Base-by-base conservation (phyloP, 441 rosid species). In the Kokia cookei region DNA sequence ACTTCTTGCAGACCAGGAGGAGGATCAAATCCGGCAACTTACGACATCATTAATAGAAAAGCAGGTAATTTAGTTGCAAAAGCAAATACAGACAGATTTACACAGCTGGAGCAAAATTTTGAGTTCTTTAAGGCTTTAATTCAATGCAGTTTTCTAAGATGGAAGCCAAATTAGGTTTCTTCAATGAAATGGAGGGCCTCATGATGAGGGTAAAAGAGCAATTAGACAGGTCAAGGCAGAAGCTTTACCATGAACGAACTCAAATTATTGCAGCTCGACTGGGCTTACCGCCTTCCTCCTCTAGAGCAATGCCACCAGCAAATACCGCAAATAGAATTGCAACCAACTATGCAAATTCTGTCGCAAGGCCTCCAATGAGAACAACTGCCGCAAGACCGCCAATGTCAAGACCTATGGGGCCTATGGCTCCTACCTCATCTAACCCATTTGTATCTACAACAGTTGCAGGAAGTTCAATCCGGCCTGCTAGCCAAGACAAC, bases 221-320 rank as follows among this genome's bases (percentile, higher is more conserved):
- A 71, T 83, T 96, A 81, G 98, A 96, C 66, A 84, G 97, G 73
- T 90, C 96, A 64, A 89, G 87, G 78, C 98, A 93, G 82, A 88
- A 85, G 75, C 94, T 93, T 53, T 93, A 86, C 85, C 93, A 87
- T 22, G 98, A 96, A 80, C 85, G 99, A 70, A 90, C 94, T 53
- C 97, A 93, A 81, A 96, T 96, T 81, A 96, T 96, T 71, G 96
- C 97, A 71, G 78, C 97, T 35, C 90, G 97, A 70, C 94, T 93
- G 22, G 96, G 97, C 66, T 69, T 83, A 66, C 89, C 88, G 7
- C 85, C 90, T 79, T 77, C 94, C 68, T 79, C 93, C 48, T 85
- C 97, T n/a, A 87, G 93, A 80, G 73, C 80, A 65, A 84, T 83
- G 81, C 89, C 88, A 12, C 82, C 90, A 13, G 24, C 84, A 19